Conservation (phyloP, 352 stramenopile genomes). For the Phytophthora sojae region DNA sequence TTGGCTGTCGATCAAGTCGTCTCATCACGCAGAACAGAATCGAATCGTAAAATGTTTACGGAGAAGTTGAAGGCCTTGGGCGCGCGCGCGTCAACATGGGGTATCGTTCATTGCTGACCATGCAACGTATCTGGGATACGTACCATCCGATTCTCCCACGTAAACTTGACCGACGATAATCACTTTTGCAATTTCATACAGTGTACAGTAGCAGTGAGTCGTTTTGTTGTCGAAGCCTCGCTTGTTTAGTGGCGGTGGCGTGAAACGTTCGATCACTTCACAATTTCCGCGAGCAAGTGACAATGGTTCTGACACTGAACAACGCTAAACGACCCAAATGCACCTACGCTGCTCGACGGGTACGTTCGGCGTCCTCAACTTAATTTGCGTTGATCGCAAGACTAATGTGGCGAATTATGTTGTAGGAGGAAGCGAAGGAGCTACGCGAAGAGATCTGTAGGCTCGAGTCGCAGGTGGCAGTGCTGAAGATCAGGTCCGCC, state of each 20-base stretch:
- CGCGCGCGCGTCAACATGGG: neutral
- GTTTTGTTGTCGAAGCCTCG: too few species aligned
- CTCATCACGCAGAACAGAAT: too few species aligned
- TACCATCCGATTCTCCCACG: slow-evolving; percentile 4
- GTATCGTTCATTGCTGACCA: too few species aligned
- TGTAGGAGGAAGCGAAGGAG: slow-evolving; percentile 14
- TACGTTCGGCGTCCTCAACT: neutral
- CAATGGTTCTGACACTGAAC: too few species aligned
- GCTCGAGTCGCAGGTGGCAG: slow-evolving; percentile 13
- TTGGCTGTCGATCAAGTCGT: too few species aligned
- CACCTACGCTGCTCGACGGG: slow-evolving; percentile 22
- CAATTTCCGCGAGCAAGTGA: neutral
- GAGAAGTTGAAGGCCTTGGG: too few species aligned
- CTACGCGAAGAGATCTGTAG: slow-evolving; percentile 11
- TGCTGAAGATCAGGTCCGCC: slow-evolving; percentile 16
- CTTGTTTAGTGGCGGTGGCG: neutral
- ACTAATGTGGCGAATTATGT: neutral
- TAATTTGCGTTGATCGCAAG: neutral
- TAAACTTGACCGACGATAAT: slow-evolving; percentile 9
- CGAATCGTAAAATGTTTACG: too few species aligned
- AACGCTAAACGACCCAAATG: slow-evolving; percentile 15
- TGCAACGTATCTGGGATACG: too few species aligned
- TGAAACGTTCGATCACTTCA: neutral
- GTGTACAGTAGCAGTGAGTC: too few species aligned
- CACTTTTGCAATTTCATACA: slow-evolving; percentile 4